Evolutionary conservation across 192 early-diverging fungal genomes (phyloP), one percentile per base, ranked within the genome.

Genomic region (Coemansia sp.): DNA sequence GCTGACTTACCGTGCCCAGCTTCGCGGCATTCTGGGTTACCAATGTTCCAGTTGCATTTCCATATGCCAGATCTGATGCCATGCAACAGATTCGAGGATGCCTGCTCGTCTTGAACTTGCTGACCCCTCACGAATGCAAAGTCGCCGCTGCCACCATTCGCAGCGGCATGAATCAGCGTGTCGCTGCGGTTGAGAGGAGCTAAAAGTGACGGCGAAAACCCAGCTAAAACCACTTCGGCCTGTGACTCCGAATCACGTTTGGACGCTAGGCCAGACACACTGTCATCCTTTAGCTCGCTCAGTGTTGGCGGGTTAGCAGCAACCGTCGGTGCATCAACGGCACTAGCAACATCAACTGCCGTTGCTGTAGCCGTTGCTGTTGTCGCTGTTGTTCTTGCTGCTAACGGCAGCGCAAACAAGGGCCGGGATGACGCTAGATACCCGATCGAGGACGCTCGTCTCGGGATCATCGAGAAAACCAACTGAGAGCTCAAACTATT

Each of bases 361-460:
- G 38, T 15, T 37, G 27, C 44, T 46, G 19, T 37, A 14, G 15
- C 38, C 27, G 66, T 37, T 29, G 15, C 38, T n/a, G 66, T 38
- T 11, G 25, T 34, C 19, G 10, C 58, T 37, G 32, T 34, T 38
- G 38, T 15, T 37, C 5, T 34, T 46, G 45, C 27, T 15, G 19
- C 2, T 25, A 64, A 38, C 21, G 44, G 42, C 8, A 58, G 87
- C 31, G 87, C 78, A 38, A 80, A 80, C 61, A 98, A 73, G 8
- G 90, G 86, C 27, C 84, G 68, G 2, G 94, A 94, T 5, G 94
- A 89, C 65, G 89, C 93, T 15, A 98, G 73, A 63, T 94, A 96
- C 2, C 93, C 94, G 8, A 91, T 85, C 7, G 90, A 95, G 2
- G 90, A 87, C 12, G 90, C 84, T 62, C 90, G 91, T 64, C 71